These are phyloP conservation scores for Nematocida major DNA, from an alignment of 371 early-diverging fungal genomes.

Conservation along the genomic window DNA sequence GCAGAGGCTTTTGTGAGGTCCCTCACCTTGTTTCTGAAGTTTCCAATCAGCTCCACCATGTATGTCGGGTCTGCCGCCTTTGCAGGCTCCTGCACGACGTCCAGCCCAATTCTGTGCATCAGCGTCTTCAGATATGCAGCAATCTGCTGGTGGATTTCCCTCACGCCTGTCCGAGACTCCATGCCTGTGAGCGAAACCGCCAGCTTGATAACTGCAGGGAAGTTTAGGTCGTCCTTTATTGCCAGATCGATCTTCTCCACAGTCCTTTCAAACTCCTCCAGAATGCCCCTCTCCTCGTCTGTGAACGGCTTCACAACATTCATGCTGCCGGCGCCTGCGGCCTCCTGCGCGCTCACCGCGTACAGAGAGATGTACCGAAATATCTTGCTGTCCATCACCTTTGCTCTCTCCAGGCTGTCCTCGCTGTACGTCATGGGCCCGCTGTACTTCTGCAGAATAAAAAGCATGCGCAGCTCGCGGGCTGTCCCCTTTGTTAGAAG, in stretches of 20 bases:
- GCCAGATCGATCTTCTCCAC: slow-evolving; percentile 28
- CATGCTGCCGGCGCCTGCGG: background rate
- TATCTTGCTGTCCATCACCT: slow-evolving; percentile 71
- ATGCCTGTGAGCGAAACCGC: background rate
- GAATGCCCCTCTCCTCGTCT: background rate
- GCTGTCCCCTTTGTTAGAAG: slow-evolving; percentile 75
- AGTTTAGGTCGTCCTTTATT: slow-evolving; percentile 45
- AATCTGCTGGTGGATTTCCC: slow-evolving; percentile 18
- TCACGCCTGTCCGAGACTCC: background rate
- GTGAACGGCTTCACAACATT: slow-evolving; percentile 10
- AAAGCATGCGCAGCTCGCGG: slow-evolving; percentile 81
- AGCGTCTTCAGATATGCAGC: slow-evolving; percentile 14
- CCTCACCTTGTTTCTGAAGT: slow-evolving; percentile 60
- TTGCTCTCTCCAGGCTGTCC: slow-evolving; percentile 74
- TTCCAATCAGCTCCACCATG: slow-evolving; percentile 17
- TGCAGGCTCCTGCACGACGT: background rate
- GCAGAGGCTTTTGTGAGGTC: slow-evolving; percentile 38
- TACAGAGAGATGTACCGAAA: slow-evolving; percentile 63
- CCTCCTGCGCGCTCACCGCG: background rate
- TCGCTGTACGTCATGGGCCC: slow-evolving; percentile 77
- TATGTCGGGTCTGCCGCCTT: background rate
- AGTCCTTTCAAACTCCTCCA: slow-evolving; percentile 24
- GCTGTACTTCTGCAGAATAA: slow-evolving; percentile 83
- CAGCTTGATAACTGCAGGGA: slow-evolving; percentile 10
- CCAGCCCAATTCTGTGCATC: slow-evolving; percentile 44